Percentiles rank a stretch among this genome's conserved stretches.
Evolutionary conservation across 345 rosid species (phyloP).

Genomic region (Eutrema yunnanense): DNA sequence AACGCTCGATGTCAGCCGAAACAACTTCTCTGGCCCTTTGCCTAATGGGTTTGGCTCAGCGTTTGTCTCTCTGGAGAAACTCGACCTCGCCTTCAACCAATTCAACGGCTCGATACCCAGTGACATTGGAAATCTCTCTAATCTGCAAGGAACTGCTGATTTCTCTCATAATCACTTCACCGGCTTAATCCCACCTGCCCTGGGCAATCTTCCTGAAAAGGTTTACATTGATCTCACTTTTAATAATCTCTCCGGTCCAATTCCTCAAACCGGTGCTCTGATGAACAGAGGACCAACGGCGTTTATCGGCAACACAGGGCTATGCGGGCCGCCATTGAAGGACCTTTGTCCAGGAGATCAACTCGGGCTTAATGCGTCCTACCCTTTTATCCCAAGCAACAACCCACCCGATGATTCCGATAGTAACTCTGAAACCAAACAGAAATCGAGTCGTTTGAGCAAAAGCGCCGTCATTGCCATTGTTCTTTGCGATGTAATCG

Average conservation of each 20-base stretch:
- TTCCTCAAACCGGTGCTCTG: slow-evolving; percentile 92
- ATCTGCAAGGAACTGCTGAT: slow-evolving; percentile 92
- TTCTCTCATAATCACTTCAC: slow-evolving; percentile 74
- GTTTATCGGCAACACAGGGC: slow-evolving; percentile 79
- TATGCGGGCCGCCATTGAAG: slow-evolving; percentile 90
- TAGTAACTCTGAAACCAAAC: slow-evolving; percentile 30
- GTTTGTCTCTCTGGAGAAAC: slow-evolving; percentile 63
- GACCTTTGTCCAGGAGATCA: slow-evolving; percentile 54
- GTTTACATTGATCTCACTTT: slow-evolving; percentile 88
- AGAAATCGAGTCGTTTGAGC: slow-evolving; percentile 53
- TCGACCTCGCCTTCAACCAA: slow-evolving; percentile 74
- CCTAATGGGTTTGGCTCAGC: slow-evolving; percentile 64
- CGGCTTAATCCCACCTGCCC: slow-evolving; percentile 75
- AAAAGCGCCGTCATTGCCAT: slow-evolving; percentile 59
- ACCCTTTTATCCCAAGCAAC: slow-evolving; percentile 69
- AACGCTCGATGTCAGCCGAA: slow-evolving; percentile 68
- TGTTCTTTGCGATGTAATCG: slow-evolving; percentile 72
- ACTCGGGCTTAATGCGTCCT: slow-evolving; percentile 47
- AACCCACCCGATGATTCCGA: slow-evolving; percentile 38
- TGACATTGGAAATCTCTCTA: slow-evolving; percentile 77
- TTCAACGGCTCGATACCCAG: slow-evolving; percentile 66
- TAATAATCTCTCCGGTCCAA: slow-evolving; percentile 86
- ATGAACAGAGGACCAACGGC: slow-evolving; percentile 96
- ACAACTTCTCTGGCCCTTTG: slow-evolving; percentile 71
- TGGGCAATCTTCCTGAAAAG: slow-evolving; percentile 87